These are phyloP conservation scores for Septoria linicola DNA, from an alignment of 2,329 filamentous ascomycete genomes.

Conservation along the genomic window DNA sequence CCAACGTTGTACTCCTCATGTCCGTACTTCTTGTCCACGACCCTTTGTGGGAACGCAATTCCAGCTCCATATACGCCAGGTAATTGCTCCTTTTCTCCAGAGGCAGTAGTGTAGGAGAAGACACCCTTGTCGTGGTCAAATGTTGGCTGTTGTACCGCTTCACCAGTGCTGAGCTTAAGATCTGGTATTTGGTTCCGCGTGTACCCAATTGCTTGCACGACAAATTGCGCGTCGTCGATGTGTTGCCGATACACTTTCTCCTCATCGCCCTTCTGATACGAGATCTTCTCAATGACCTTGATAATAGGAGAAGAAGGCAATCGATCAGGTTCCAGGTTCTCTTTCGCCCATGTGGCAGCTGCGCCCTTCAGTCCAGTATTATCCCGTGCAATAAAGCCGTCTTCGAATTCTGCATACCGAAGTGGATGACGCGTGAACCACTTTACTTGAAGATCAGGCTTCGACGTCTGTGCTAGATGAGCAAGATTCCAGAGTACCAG, in stretches of 20 bases:
- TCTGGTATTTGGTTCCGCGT: conserved; percentile 51
- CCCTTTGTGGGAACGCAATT: conserved; percentile 62
- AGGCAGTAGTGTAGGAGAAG: conserved; percentile 30
- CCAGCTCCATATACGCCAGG: conserved; percentile 60
- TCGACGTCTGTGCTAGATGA: conserved; percentile 52
- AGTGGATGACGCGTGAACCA: conserved; percentile 63
- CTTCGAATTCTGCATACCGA: conserved; percentile 61
- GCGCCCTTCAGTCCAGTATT: conserved; percentile 65
- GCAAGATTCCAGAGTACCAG: conserved; percentile 62
- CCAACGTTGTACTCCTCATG: conserved; percentile 64
- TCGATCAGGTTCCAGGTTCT: conserved; percentile 56
- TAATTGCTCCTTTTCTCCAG: conserved; percentile 35
- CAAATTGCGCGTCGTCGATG: conserved; percentile 50
- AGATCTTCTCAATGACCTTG: conserved; percentile 40
- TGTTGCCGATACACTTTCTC: conserved; percentile 46
- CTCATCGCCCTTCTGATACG: conserved; percentile 52
- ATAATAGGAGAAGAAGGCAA: conserved; percentile 49
- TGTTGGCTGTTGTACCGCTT: conserved; percentile 34
- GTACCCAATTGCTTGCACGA: conserved; percentile 62
- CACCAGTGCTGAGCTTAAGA: conserved; percentile 40
- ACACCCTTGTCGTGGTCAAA: conserved; percentile 49
- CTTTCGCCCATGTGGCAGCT: conserved; percentile 59
- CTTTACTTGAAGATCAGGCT: conserved; percentile 56
- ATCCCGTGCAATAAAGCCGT: conserved; percentile 64
- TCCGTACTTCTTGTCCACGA: conserved; percentile 60